phyloP scores from a whole-genome alignment of 225 moss, liverwort and hornwort genomes.

The Antitrichia curtipendula region DNA sequence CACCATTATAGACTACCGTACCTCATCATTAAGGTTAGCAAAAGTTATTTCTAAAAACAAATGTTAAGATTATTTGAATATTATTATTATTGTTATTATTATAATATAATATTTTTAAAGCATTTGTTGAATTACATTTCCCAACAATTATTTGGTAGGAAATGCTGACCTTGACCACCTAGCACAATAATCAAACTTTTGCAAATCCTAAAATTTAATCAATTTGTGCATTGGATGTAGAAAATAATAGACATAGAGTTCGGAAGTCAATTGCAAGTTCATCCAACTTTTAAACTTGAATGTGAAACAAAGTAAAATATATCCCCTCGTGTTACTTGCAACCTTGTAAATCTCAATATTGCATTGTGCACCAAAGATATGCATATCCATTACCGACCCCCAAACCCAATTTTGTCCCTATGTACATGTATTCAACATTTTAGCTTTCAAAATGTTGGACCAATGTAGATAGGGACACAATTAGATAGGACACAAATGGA shows the following conservation, averaged over 20 bases:
- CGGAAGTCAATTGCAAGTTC: background rate
- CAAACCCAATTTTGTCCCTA: background rate
- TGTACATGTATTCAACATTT: background rate
- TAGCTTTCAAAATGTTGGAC: accelerated
- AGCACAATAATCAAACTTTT: background rate
- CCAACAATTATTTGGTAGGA: accelerated
- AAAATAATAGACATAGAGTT: background rate
- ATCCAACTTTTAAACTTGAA: background rate
- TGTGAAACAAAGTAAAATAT: background rate
- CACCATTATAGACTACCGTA: too few relatives aligned
- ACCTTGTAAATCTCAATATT: background rate
- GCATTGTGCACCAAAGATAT: too few relatives aligned
- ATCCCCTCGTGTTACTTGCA: background rate
- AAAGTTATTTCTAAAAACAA: background rate
- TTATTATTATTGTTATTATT: too few relatives aligned
- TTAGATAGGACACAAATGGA: too few relatives aligned
- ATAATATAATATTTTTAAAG: too few relatives aligned
- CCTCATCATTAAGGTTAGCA: too few relatives aligned
- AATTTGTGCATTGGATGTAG: background rate
- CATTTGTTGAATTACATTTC: accelerated
- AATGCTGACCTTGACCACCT: accelerated
- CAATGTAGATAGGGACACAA: background rate
- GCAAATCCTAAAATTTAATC: accelerated
- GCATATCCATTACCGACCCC: accelerated
- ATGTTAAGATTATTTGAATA: background rate